Base-by-base conservation (phyloP, 2,329 filamentous ascomycete species). In the Colletotrichum chlorophyti region DNA sequence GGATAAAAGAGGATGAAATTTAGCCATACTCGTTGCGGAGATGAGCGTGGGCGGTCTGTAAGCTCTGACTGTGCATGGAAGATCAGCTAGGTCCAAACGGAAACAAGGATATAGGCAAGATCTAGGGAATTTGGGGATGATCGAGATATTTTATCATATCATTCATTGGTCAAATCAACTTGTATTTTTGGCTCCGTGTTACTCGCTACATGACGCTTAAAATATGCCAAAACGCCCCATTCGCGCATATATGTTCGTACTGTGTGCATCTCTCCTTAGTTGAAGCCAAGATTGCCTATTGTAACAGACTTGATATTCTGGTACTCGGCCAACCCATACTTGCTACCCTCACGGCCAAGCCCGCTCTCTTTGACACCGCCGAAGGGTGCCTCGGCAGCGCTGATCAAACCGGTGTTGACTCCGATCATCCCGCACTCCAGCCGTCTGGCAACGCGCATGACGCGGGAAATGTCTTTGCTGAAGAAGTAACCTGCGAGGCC, bases 401-500 rank as follows among this genome's bases (percentile, higher is more conserved):
- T 71, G 55, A 71, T 70, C 58, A 70, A 70, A 38, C 69, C 70
- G 3, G 70, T 71, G 50, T 72, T 72, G 51, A 74, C 54, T 11
- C 71, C 71, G 47, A 74, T 65, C 70, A 74, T 74, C 11, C 72
- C 72, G 14, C 69, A 73, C 50, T 88, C 82, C 27, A 88, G 70
- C 17, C 70, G 74, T 61, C 80, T 78, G 21, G 76, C 75, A 26
- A 81, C 70, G 26, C 76, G 70, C 71, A 74, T 78, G 15, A 73
- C 65, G 4, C 78, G 65, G 37, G 70, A 70, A n/a, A 76, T 65
- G 64, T 80, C 69, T 58, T 71, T 70, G 40, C 73, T 88, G 73
- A 87, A 91, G 73, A 90, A 90, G 72, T 91, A 91, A 3, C 86
- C 88, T 1, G 89, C 88, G 29, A 91, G 79, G 2, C 89, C 89